Evolutionary conservation across 768 basidiomycete species (phyloP), one percentile per base, ranked within the genome.

Genomic region (Thelephora ganbajun): DNA sequence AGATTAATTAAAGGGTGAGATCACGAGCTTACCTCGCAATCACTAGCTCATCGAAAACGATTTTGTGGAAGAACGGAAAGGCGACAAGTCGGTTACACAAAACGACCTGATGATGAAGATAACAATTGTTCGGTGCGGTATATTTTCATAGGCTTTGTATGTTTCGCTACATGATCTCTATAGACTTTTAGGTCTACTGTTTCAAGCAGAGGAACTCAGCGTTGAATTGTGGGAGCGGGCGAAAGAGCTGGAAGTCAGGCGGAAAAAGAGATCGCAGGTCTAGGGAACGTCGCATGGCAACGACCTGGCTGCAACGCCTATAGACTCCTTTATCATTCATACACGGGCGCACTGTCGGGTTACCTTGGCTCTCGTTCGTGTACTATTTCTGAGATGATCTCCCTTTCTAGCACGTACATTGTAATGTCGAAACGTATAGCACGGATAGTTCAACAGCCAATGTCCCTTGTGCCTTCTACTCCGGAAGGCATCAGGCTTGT

Each of bases 41-140:
- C 50, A 6, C n/a, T 45, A 89, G 86, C 67, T 79, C 53, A 81
- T 90, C 33, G 81, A 87, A 68, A 71, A 80, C 5, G 83, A 87
- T 48, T 90, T 89, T 56, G 82, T 74, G 22, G 58, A 54, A 48
- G 62, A 64, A 45, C 61, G 72, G 44, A 67, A 68, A 57, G 57
- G 61, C 39, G 57, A 68, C 47, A 58, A 55, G 12, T 61, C 59
- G 11, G 58, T 66, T 16, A 69, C 74, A 19, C 63, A 77, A 0
- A 77, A 87, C 18, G 76, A 84, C 50, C 66, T 90, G 45, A 71
- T 83, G 48, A 72, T 72, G 45, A 65, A 76, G 45, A 83, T 89
- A 75, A 72, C 73, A 37, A 59, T 84, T 13, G 77, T 84, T 23
- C 79, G 79, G 86, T 88, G 39, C 46, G 73, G 56, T 33, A 26